These are phyloP conservation scores for Smittium culicis DNA, from an alignment of 371 early-diverging fungal genomes.

Conservation along the genomic window DNA sequence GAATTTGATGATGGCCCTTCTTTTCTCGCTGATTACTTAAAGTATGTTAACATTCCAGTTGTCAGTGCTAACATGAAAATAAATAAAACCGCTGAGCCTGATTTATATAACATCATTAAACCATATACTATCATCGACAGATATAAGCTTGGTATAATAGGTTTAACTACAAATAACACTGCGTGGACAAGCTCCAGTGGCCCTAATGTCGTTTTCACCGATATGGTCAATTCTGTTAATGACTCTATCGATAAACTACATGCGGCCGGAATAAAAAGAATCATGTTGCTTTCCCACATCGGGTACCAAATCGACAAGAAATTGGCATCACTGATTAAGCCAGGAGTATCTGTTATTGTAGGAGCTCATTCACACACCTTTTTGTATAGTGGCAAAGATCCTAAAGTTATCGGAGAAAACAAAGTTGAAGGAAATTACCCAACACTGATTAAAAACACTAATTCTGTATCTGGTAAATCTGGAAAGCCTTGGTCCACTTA, in stretches of 20 bases:
- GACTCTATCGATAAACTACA: constrained; percentile 40
- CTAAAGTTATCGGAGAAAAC: neutral
- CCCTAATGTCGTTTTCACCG: constrained; percentile 27
- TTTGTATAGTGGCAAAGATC: constrained; percentile 21
- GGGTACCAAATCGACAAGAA: constrained; percentile 48
- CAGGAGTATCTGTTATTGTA: constrained; percentile 44
- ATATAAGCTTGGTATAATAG: constrained; percentile 45
- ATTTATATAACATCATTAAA: constrained; percentile 35
- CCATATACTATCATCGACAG: constrained; percentile 50
- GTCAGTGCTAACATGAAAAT: constrained; percentile 45
- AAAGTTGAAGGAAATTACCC: constrained; percentile 20
- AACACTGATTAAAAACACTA: constrained; percentile 22
- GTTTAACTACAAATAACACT: constrained; percentile 47
- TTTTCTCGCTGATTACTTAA: constrained; percentile 36
- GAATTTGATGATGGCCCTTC: constrained; percentile 52
- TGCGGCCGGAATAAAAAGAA: constrained; percentile 41
- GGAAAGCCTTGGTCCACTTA: constrained; percentile 33
- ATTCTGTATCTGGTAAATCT: constrained; percentile 9
- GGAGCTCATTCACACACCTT: constrained; percentile 62
- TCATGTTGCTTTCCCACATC: constrained; percentile 51
- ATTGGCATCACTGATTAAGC: constrained; percentile 36
- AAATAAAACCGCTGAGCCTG: constrained; percentile 29
- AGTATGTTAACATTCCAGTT: constrained; percentile 42
- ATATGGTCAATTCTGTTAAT: constrained; percentile 42
- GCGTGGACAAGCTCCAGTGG: constrained; percentile 42